Conservation (phyloP, 1,284 basidiomycete genomes). For the Xanthoconium separans region DNA sequence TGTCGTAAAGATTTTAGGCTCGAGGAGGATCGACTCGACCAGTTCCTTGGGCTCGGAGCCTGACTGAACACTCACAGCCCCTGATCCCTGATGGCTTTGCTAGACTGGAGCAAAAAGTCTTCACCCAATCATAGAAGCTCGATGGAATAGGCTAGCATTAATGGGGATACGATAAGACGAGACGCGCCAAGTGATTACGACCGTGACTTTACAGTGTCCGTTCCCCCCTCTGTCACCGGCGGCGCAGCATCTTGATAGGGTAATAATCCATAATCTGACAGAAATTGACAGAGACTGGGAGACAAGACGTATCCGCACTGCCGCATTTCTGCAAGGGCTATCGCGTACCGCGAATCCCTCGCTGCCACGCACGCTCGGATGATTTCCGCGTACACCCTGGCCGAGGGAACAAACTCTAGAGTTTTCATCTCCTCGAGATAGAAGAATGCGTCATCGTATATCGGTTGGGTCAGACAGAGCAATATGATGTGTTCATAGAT, state of each 20-base stretch:
- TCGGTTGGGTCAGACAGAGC: constrained; percentile 66
- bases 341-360: constrained; percentile 60
- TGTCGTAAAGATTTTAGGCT: not conserved
- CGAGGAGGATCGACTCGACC: no score
- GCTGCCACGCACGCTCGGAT: constrained; percentile 55
- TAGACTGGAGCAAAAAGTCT: no score
- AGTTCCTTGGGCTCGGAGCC: no score
- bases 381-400: constrained; percentile 59
- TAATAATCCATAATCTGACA: constrained; percentile 22
- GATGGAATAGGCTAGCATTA: no score
- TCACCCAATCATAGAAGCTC: no score
- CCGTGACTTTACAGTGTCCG: not conserved
- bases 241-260: not conserved
- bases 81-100: no score
- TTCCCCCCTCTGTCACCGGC: not conserved
- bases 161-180: not conserved
- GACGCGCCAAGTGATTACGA: not conserved
- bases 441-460: constrained; percentile 85
- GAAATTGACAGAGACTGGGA: constrained; percentile 32
- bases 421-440: constrained; percentile 87
- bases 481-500: constrained; percentile 69
- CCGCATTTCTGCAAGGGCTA: constrained; percentile 73
- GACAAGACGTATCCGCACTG: constrained; percentile 45
- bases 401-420: constrained; percentile 53
- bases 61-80: no score